phyloP scores from a whole-genome alignment of 441 rosid species.

The Eruca vesicaria region DNA sequence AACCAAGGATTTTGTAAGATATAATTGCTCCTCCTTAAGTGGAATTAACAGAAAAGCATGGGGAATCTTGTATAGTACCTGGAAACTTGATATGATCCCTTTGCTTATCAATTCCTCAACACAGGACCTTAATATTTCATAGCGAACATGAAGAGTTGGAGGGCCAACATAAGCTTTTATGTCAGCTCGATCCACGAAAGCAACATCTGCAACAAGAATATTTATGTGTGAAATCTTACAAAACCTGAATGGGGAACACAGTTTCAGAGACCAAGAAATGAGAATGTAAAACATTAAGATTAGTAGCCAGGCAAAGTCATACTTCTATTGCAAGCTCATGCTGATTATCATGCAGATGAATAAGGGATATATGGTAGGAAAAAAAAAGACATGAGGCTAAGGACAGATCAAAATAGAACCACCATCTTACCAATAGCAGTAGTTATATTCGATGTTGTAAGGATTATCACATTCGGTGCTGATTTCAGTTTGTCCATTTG shows the following conservation, averaged over 20 bases:
- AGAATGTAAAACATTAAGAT: constrained; percentile 5
- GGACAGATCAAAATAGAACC: neutral
- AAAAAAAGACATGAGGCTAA: neutral
- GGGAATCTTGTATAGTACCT: constrained; percentile 40
- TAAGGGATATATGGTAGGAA: neutral
- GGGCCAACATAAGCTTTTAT: constrained; percentile 97
- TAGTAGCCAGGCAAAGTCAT: neutral
- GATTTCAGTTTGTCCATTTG: constrained; percentile 96
- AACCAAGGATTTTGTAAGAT: constrained; percentile 13
- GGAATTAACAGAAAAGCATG: neutral
- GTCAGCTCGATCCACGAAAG: constrained; percentile 96
- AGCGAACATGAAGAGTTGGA: constrained; percentile 91
- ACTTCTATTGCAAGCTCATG: neutral
- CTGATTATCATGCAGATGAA: neutral
- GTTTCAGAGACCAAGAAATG: constrained; percentile 2
- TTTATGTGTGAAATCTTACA: neutral
- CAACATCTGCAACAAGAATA: constrained; percentile 66
- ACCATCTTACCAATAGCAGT: constrained; percentile 86
- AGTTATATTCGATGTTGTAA: constrained; percentile 94
- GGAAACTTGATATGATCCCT: constrained; percentile 61
- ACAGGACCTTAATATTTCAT: constrained; percentile 85
- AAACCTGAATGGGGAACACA: neutral
- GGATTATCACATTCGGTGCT: constrained; percentile 85
- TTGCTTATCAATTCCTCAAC: constrained; percentile 75
- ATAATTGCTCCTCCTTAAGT: neutral